A percentile compares a stretch with the other conserved stretches of the same genome.
These are phyloP conservation scores for Canna indica DNA, from an alignment of 176 grass and related monocot species.

Conservation along the genomic window DNA sequence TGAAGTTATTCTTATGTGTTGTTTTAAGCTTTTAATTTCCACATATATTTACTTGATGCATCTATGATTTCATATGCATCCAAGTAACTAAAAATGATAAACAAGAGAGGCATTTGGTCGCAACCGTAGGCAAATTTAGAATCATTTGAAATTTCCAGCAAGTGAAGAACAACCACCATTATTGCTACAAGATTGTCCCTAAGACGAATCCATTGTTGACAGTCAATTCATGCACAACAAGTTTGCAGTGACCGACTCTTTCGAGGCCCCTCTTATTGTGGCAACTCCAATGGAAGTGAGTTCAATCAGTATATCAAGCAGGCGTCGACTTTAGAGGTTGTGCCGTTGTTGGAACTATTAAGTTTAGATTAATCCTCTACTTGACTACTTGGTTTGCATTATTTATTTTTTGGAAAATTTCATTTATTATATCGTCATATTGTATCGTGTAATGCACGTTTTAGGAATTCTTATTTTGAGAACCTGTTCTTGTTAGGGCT, in stretches of 20 bases:
- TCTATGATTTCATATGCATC: neutral
- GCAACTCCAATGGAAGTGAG: slow-evolving; percentile 80
- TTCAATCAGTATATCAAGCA: slow-evolving; percentile 50
- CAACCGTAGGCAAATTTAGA: slow-evolving; percentile 79
- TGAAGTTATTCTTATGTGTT: too few relatives aligned
- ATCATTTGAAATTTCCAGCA: slow-evolving; percentile 81
- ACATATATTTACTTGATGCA: neutral
- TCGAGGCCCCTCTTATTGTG: slow-evolving; percentile 70
- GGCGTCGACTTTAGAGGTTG: slow-evolving; percentile 3
- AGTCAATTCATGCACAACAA: slow-evolving; percentile 94
- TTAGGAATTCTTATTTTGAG: too few relatives aligned
- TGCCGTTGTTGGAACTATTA: neutral
- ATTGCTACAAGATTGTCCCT: slow-evolving; percentile 66
- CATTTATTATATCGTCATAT: too few relatives aligned
- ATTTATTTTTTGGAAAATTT: neutral
- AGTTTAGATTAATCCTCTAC: neutral
- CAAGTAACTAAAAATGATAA: slow-evolving; percentile 81
- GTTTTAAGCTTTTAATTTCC: too few relatives aligned
- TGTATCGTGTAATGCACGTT: too few relatives aligned
- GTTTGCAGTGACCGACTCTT: slow-evolving; percentile 40
- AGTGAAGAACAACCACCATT: slow-evolving; percentile 73
- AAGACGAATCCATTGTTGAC: slow-evolving; percentile 76
- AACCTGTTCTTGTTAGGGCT: too few relatives aligned
- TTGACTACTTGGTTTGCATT: neutral
- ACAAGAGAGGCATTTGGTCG: slow-evolving; percentile 73